Conservation (phyloP, 306 rosid species). For the Vigna nakashimae region DNA sequence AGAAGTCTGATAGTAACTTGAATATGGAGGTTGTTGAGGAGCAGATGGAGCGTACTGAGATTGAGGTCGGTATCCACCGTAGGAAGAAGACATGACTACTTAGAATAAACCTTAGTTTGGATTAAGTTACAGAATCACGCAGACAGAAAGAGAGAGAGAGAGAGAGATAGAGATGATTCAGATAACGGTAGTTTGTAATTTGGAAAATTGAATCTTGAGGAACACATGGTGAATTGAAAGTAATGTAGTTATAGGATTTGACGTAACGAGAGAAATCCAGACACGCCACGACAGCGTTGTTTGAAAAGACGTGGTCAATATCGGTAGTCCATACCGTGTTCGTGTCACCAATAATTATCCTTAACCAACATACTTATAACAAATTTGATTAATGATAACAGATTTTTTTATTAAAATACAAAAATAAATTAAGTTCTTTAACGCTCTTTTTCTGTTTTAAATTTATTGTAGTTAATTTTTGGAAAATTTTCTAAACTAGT, state of each 20-base stretch:
- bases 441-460: too few relatives aligned
- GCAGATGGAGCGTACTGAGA: constrained; percentile 69
- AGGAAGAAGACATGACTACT: constrained; percentile 65
- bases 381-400: too few relatives aligned
- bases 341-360: not conserved
- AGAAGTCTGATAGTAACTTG: not conserved
- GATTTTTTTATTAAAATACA: too few relatives aligned
- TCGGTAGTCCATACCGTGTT: not conserved
- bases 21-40: constrained; percentile 46
- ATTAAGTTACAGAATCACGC: not conserved
- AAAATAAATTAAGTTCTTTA: too few relatives aligned
- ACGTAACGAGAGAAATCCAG: not conserved
- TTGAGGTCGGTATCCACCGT: constrained; percentile 47
- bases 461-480: too few relatives aligned
- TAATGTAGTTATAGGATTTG: not conserved
- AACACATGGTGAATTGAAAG: too few relatives aligned
- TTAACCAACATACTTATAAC: not conserved
- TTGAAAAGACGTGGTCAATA: not conserved
- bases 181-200: constrained; percentile 6
- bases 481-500: too few relatives aligned
- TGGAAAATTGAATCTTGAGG: not conserved
- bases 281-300: not conserved
- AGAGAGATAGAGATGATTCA: not conserved
- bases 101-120: not conserved
- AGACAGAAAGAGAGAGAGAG: not conserved